phyloP scores from a whole-genome alignment of 1,139 yeast genomes.

The Kodamaea sp. region DNA sequence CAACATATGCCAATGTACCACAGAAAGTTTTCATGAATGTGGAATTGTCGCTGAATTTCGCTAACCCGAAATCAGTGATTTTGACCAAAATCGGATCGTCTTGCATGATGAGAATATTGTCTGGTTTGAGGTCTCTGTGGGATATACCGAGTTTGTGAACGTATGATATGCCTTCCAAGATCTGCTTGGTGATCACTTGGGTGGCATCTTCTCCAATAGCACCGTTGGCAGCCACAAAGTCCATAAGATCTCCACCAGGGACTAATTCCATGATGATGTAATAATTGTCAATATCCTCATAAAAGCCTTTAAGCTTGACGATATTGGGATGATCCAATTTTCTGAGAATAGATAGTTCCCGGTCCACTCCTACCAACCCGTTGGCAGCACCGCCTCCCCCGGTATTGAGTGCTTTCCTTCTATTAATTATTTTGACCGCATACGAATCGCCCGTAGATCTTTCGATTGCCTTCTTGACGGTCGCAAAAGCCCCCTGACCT shows the following conservation, averaged over 20 bases:
- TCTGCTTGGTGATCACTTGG: constrained; percentile 80
- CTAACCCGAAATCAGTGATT: constrained; percentile 91
- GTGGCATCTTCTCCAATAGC: constrained; percentile 90
- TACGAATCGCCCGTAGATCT: constrained; percentile 78
- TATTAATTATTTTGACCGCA: constrained; percentile 88
- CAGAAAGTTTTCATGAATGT: constrained; percentile 86
- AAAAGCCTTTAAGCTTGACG: constrained; percentile 78
- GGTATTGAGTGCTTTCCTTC: constrained; percentile 73
- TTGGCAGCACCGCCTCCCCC: constrained; percentile 43
- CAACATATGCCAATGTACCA: constrained; percentile 88
- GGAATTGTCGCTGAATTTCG: constrained; percentile 75
- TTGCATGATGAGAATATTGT: constrained; percentile 84
- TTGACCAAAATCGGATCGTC: constrained; percentile 89
- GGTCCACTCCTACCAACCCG: constrained; percentile 64
- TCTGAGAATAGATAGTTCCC: constrained; percentile 80
- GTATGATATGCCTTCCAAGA: constrained; percentile 78
- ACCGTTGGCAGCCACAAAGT: constrained; percentile 88
- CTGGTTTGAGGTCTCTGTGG: constrained; percentile 92
- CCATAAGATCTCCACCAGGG: constrained; percentile 98
- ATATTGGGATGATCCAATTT: constrained; percentile 82
- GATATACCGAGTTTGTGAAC: constrained; percentile 89
- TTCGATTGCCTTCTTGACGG: constrained; percentile 88
- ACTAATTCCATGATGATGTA: constrained; percentile 94
- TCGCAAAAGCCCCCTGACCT: constrained; percentile 97
- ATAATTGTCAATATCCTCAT: constrained; percentile 77